These are phyloP conservation scores for Mortierella antarctica DNA, from an alignment of 192 early-diverging fungal genomes.

Conservation along the genomic window DNA sequence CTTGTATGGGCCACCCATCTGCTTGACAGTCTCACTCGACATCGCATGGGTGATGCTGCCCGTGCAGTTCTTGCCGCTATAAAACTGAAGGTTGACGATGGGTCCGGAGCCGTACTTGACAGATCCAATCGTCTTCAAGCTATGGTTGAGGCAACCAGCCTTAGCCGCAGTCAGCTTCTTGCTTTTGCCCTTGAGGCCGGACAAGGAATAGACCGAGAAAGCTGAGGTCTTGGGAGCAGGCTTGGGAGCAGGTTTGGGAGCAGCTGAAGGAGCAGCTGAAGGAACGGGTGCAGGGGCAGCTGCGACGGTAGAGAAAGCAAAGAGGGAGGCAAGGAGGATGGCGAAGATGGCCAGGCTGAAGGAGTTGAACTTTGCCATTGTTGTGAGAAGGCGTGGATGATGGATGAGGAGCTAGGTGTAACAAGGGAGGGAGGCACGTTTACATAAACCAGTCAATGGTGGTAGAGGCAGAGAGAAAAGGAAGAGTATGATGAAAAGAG, in stretches of 20 bases:
- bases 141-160: slow-evolving; percentile 29
- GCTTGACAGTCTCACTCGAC: slow-evolving; percentile 19
- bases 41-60: slow-evolving; percentile 32
- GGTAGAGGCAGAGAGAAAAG: too few relatives aligned
- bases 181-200: slow-evolving; percentile 4
- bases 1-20: slow-evolving; percentile 41
- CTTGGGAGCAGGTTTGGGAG: not conserved
- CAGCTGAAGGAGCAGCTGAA: not conserved
- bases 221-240: slow-evolving; percentile 6
- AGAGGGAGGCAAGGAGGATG: slow-evolving; percentile 9
- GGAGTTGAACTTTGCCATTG: slow-evolving; percentile 28
- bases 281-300: slow-evolving; percentile 10
- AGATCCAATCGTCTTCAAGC: slow-evolving; percentile 8
- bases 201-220: slow-evolving; percentile 15
- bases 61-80: slow-evolving; percentile 26
- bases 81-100: slow-evolving; percentile 8
- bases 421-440: too few relatives aligned
- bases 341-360: slow-evolving; percentile 29
- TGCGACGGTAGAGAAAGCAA: not conserved
- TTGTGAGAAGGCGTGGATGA: not conserved
- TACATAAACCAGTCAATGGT: too few relatives aligned
- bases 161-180: not conserved
- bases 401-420: too few relatives aligned
- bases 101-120: slow-evolving; percentile 22
- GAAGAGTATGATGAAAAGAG: too few relatives aligned